A percentile compares a stretch with the other conserved stretches of the same genome.
phyloP scores from a whole-genome alignment of 2,329 filamentous ascomycete species.

The Gnomoniopsis sp. region DNA sequence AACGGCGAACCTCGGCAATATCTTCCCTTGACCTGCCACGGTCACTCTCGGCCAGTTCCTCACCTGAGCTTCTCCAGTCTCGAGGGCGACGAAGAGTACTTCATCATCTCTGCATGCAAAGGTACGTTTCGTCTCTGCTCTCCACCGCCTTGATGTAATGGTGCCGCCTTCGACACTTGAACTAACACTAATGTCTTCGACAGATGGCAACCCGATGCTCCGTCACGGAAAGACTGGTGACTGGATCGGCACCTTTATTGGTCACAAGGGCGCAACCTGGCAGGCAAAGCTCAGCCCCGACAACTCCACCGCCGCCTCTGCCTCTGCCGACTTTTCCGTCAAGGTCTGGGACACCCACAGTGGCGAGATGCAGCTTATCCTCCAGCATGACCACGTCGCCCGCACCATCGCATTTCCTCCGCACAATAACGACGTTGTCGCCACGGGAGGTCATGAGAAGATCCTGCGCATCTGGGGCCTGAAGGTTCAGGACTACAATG shows the following conservation, averaged over 20 bases:
- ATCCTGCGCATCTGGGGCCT: slow-evolving; percentile 93
- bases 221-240: slow-evolving; percentile 93
- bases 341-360: slow-evolving; percentile 98
- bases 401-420: slow-evolving; percentile 87
- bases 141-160: not conserved
- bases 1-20: slow-evolving; percentile 48
- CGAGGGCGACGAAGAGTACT: slow-evolving; percentile 80
- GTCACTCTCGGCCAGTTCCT: slow-evolving; percentile 87
- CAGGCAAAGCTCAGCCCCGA: slow-evolving; percentile 88
- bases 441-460: slow-evolving; percentile 94
- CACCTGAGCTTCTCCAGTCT: slow-evolving; percentile 87
- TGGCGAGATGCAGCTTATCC: slow-evolving; percentile 80
- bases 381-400: slow-evolving; percentile 93
- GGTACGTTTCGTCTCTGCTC: slow-evolving; percentile 41
- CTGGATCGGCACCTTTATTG: slow-evolving; percentile 97
- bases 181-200: slow-evolving; percentile 8
- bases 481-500: slow-evolving; percentile 53
- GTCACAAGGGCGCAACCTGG: slow-evolving; percentile 98
- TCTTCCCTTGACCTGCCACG: slow-evolving; percentile 89
- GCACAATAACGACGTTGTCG: slow-evolving; percentile 77
- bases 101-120: slow-evolving; percentile 91
- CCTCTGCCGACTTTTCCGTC: slow-evolving; percentile 91
- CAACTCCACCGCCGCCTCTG: slow-evolving; percentile 83
- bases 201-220: slow-evolving; percentile 98
- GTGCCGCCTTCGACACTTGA: not conserved